These are phyloP conservation scores for Pneumocystis wakefieldiae DNA, from an alignment of 1,139 yeast genomes.

Conservation along the genomic window DNA sequence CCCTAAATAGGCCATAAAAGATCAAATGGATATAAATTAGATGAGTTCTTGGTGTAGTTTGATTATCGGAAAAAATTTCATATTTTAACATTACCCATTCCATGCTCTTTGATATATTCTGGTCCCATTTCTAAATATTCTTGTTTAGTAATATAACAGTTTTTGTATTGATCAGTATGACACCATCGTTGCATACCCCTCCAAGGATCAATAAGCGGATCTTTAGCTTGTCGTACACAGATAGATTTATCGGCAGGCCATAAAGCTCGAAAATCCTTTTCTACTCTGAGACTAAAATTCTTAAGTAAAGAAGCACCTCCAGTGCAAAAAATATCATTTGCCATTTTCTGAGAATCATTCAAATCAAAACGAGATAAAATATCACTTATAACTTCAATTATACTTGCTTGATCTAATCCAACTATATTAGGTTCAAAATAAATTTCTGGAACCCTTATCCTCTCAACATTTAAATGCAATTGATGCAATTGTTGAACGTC, in stretches of 20 bases:
- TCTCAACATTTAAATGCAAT: slow-evolving; percentile 74
- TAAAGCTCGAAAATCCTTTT: slow-evolving; percentile 48
- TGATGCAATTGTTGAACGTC: slow-evolving; percentile 66
- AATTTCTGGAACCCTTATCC: slow-evolving; percentile 84
- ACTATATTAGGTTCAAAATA: slow-evolving; percentile 89
- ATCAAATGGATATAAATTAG: background rate
- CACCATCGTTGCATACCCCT: slow-evolving; percentile 85
- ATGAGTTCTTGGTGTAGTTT: background rate
- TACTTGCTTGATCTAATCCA: slow-evolving; percentile 90
- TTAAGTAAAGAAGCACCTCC: slow-evolving; percentile 69
- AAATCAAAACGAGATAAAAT: slow-evolving; percentile 43
- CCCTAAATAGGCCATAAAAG: background rate
- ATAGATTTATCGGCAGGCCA: slow-evolving; percentile 57
- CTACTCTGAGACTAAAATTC: slow-evolving; percentile 51
- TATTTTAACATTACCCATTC: slow-evolving; percentile 42
- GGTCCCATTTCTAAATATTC: slow-evolving; percentile 84
- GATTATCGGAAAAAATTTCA: background rate
- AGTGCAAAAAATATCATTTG: slow-evolving; percentile 54
- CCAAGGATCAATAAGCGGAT: slow-evolving; percentile 78
- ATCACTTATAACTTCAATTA: slow-evolving; percentile 60
- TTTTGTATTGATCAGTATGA: slow-evolving; percentile 31
- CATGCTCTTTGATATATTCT: slow-evolving; percentile 79
- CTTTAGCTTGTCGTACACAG: slow-evolving; percentile 45
- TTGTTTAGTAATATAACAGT: slow-evolving; percentile 42
- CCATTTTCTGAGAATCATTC: slow-evolving; percentile 24